phyloP scores from a whole-genome alignment of 352 stramenopile genomes.

The Globisporangium barbulae region DNA sequence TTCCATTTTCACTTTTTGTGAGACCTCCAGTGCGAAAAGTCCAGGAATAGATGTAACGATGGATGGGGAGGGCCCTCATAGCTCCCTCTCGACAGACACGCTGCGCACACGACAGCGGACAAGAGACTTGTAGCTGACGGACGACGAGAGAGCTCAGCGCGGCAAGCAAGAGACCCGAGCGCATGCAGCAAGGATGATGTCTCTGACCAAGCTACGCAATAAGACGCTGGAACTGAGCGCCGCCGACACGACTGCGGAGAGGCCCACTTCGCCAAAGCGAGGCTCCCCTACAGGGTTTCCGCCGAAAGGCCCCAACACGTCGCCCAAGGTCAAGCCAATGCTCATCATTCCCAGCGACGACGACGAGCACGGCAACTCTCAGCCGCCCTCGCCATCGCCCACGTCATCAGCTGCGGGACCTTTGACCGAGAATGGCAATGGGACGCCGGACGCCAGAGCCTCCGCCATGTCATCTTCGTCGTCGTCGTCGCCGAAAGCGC shows the following conservation, averaged over 20 bases:
- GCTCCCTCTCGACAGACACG: not conserved
- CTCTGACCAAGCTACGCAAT: slow-evolving; percentile 8
- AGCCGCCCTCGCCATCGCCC: not conserved
- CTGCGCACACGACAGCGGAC: not conserved
- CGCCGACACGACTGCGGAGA: not conserved
- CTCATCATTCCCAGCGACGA: slow-evolving; percentile 8
- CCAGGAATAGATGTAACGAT: not conserved
- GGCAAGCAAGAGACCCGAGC: not conserved
- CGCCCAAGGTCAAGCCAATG: slow-evolving; percentile 22
- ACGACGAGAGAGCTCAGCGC: no score
- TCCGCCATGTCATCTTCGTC: not conserved
- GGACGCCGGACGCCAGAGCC: not conserved
- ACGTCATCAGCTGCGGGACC: not conserved
- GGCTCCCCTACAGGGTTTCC: not conserved
- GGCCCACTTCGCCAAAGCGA: not conserved
- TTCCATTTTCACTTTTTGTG: not conserved
- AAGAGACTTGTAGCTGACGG: not conserved
- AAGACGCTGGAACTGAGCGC: slow-evolving; percentile 10
- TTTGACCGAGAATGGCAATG: not conserved
- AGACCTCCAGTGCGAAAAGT: not conserved
- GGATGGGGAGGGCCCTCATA: not conserved
- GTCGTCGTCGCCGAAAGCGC: slow-evolving; percentile 10
- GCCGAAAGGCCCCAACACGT: slow-evolving; percentile 13
- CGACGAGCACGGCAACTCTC: not conserved
- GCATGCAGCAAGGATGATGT: slow-evolving; percentile 8